Conservation (phyloP, 345 rosid species). For the Erucastrum elatum region DNA sequence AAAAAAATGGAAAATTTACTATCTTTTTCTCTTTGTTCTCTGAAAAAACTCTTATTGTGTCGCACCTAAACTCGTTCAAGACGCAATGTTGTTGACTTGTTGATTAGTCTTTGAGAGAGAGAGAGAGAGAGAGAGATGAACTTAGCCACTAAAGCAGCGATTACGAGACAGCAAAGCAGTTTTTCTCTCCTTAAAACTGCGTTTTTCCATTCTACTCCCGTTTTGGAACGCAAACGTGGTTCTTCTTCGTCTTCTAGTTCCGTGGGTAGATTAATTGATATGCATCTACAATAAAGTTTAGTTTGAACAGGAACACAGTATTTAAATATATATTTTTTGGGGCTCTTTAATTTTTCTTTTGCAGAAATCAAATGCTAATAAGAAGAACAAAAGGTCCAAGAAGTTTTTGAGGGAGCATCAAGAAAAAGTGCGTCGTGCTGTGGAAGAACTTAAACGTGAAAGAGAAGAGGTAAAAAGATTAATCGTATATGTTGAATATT, state of each 20-base stretch:
- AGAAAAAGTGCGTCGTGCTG: constrained; percentile 41
- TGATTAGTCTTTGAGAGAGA: not conserved
- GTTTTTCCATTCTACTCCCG: constrained; percentile 62
- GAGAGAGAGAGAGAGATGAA: constrained; percentile 37
- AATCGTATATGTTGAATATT: not conserved
- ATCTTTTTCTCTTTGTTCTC: not conserved
- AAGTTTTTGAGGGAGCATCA: constrained; percentile 42
- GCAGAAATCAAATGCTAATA: constrained; percentile 18
- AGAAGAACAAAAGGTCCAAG: constrained; percentile 45
- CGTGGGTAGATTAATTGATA: constrained; percentile 9
- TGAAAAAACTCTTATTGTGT: not conserved
- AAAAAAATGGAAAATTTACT: not conserved
- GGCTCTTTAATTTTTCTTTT: no score
- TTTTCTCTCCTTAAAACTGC: constrained; percentile 28
- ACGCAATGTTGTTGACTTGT: constrained; percentile 16
- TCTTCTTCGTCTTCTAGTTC: constrained; percentile 23
- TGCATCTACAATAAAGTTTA: not conserved
- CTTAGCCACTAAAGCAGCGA: constrained; percentile 38
- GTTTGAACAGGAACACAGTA: no score
- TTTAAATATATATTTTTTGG: no score
- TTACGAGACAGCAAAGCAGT: constrained; percentile 41
- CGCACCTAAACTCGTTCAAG: not conserved
- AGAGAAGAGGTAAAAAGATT: constrained; percentile 26
- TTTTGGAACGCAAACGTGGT: constrained; percentile 57
- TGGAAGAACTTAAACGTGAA: constrained; percentile 24